phyloP scores from a whole-genome alignment of 2,329 filamentous ascomycete genomes.

The Botrytis sinoallii region DNA sequence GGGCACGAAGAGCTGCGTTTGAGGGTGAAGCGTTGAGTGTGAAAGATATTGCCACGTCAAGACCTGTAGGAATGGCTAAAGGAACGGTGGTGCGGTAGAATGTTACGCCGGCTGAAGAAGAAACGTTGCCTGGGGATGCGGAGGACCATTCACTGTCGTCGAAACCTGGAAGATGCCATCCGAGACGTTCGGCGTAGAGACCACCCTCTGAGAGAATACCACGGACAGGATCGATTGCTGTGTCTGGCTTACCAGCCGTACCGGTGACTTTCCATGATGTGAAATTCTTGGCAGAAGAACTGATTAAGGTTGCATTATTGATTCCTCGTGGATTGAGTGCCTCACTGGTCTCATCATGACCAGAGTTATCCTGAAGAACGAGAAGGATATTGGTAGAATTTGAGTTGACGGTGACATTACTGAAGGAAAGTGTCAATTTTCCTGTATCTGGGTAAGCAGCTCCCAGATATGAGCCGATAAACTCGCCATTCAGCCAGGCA shows the following conservation, averaged over 20 bases:
- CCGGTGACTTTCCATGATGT: constrained; percentile 55
- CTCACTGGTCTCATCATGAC: constrained; percentile 51
- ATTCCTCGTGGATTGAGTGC: constrained; percentile 51
- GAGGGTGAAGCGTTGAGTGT: constrained; percentile 46
- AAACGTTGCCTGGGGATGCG: constrained; percentile 35
- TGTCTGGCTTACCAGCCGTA: constrained; percentile 46
- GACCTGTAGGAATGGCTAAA: constrained; percentile 48
- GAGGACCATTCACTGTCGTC: constrained; percentile 46
- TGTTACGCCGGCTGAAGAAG: constrained; percentile 50
- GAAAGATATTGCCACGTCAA: constrained; percentile 57
- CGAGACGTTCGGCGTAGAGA: constrained; percentile 54
- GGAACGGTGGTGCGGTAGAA: constrained; percentile 54
- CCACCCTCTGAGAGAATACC: constrained; percentile 57
- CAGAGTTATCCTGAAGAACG: constrained; percentile 56
- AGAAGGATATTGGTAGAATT: constrained; percentile 46
- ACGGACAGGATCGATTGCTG: constrained; percentile 50
- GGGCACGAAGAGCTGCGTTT: constrained; percentile 46
- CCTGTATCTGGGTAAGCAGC: constrained; percentile 40
- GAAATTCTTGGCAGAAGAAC: constrained; percentile 22
- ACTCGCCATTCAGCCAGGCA: constrained; percentile 49
- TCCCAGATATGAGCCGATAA: constrained; percentile 49
- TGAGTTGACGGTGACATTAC: constrained; percentile 44
- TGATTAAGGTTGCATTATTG: constrained; percentile 49
- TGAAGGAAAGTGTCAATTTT: constrained; percentile 30
- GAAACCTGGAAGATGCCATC: constrained; percentile 57